These are phyloP conservation scores for Aspergillus tanneri DNA, from an alignment of 2,329 filamentous ascomycete genomes.

Conservation along the genomic window DNA sequence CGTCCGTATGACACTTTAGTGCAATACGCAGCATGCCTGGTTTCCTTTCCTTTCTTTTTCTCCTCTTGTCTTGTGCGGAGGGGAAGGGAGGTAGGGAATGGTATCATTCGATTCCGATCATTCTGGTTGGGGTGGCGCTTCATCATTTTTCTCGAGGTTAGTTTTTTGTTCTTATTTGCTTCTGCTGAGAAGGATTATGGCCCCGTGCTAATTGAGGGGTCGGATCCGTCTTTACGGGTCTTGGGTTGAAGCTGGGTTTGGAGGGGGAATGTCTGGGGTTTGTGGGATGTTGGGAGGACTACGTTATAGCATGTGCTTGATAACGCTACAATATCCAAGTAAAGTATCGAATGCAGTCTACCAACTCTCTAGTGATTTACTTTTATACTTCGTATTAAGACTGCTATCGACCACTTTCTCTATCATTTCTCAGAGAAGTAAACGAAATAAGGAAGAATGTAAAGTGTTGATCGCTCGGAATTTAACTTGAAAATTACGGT, in stretches of 20 bases:
- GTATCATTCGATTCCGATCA: conserved; percentile 92
- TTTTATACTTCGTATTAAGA: too few relatives aligned
- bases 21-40: conserved; percentile 84
- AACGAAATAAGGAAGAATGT: too few relatives aligned
- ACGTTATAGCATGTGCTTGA: too few relatives aligned
- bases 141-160: conserved; percentile 52
- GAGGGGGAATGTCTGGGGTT: too few relatives aligned
- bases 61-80: background rate
- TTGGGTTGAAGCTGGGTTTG: too few relatives aligned
- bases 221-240: background rate
- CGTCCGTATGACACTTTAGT: conserved; percentile 72
- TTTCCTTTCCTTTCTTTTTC: conserved; percentile 36
- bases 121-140: conserved; percentile 79
- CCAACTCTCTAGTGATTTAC: too few relatives aligned
- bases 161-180: conserved; percentile 34
- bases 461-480: conserved; percentile 19
- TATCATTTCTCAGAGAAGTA: too few relatives aligned
- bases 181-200: conserved; percentile 25
- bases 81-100: conserved; percentile 31
- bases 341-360: too few relatives aligned
- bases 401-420: too few relatives aligned
- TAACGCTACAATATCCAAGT: too few relatives aligned
- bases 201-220: conserved; percentile 17
- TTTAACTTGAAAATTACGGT: conserved; percentile 24
- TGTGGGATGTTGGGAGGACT: too few relatives aligned